These are phyloP conservation scores for Tetrahymena malaccensis DNA, from an alignment of 73 alveolate species.

Conservation along the genomic window DNA sequence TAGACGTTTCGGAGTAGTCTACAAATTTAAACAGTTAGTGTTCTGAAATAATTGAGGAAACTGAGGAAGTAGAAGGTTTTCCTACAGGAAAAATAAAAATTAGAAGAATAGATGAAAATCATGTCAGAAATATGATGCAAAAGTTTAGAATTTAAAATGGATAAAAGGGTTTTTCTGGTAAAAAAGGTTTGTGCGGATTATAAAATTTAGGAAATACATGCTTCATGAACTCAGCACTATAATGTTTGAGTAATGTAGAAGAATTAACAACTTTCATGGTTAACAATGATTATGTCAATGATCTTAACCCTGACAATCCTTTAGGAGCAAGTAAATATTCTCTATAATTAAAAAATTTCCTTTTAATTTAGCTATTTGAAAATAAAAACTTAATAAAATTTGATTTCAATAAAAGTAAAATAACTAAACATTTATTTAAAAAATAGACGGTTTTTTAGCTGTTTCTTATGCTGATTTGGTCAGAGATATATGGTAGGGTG, in stretches of 20 bases:
- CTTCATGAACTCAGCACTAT: slow-evolving; percentile 64
- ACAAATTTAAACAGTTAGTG: not conserved
- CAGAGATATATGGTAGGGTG: slow-evolving; percentile 79
- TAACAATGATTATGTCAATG: not conserved
- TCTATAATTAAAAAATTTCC: not conserved
- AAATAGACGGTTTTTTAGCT: slow-evolving; percentile 54
- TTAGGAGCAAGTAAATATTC: slow-evolving; percentile 21
- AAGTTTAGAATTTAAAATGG: slow-evolving; percentile 6
- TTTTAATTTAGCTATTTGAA: not conserved
- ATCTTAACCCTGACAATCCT: slow-evolving; percentile 18
- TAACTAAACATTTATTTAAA: too few relatives aligned
- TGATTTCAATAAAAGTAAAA: not conserved
- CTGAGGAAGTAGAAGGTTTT: not conserved
- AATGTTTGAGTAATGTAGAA: slow-evolving; percentile 66
- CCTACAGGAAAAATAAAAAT: not conserved
- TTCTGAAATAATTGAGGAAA: not conserved
- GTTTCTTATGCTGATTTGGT: slow-evolving; percentile 61
- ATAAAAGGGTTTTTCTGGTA: not conserved
- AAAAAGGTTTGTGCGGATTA: slow-evolving; percentile 65
- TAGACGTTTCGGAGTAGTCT: not conserved
- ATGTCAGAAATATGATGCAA: not conserved
- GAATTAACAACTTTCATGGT: slow-evolving; percentile 59
- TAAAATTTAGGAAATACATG: slow-evolving; percentile 75
- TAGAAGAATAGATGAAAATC: not conserved
- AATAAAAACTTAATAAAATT: not conserved